phyloP scores from a whole-genome alignment of 129 eudicot species.

The Kitagawia praeruptora region DNA sequence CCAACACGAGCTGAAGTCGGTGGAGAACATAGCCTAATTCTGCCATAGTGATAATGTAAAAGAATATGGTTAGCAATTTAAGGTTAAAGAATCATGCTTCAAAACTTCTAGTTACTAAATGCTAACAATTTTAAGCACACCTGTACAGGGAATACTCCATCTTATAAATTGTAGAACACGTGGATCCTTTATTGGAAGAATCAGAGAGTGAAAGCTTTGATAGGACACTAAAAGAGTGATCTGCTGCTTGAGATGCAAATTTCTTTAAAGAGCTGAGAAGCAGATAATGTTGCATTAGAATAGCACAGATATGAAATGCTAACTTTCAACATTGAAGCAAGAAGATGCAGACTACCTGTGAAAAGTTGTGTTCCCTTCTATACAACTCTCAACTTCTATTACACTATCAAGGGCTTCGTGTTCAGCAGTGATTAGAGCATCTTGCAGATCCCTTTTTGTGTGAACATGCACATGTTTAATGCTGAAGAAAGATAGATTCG shows the following conservation, averaged over 20 bases:
- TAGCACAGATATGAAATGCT: constrained; percentile 2
- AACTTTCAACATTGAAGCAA: not conserved
- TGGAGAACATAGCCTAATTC: constrained; percentile 73
- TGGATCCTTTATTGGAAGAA: constrained; percentile 21
- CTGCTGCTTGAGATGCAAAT: constrained; percentile 56
- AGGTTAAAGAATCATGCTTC: not conserved
- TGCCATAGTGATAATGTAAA: constrained; percentile 26
- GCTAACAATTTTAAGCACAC: constrained; percentile 23
- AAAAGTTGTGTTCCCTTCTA: constrained; percentile 65
- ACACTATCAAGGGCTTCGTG: constrained; percentile 59
- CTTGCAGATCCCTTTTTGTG: constrained; percentile 56
- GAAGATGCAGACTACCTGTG: constrained; percentile 40
- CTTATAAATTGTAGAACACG: constrained; percentile 31
- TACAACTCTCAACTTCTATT: constrained; percentile 83
- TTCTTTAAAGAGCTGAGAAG: constrained; percentile 48
- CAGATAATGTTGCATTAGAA: constrained; percentile 14
- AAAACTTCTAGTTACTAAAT: not conserved
- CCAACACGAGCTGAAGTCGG: constrained; percentile 52
- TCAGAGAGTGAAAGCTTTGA: constrained; percentile 36
- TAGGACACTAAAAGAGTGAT: constrained; percentile 44
- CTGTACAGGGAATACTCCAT: constrained; percentile 63
- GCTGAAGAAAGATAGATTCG: constrained; percentile 20
- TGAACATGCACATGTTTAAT: constrained; percentile 71
- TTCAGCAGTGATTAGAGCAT: constrained; percentile 53
- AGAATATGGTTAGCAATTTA: constrained; percentile 2